A percentile compares a stretch with the other conserved stretches of the same genome.
Conservation (phyloP, 1,284 basidiomycete genomes). For the Apiotrichum sp. region DNA sequence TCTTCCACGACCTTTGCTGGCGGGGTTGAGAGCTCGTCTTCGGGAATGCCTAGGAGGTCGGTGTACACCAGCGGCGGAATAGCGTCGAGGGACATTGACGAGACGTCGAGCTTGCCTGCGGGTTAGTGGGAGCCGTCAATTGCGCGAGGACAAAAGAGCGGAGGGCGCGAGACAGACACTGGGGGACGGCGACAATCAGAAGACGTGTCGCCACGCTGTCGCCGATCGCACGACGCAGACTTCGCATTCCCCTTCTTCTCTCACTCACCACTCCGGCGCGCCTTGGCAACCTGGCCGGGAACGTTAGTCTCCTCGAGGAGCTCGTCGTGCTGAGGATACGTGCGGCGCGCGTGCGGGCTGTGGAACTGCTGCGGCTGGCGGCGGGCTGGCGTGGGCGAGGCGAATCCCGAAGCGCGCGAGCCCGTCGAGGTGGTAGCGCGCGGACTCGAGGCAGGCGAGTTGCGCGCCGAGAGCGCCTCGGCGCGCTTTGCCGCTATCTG, state of each 20-base stretch:
- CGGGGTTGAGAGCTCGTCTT: conserved; percentile 28
- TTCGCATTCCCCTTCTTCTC: neutral
- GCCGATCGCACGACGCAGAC: no score
- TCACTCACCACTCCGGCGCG: conserved; percentile 32
- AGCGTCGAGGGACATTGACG: conserved; percentile 25
- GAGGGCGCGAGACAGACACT: no score
- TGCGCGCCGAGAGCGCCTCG: neutral
- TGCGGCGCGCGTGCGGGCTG: neutral
- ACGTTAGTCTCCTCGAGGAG: conserved; percentile 32
- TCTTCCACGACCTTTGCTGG: neutral
- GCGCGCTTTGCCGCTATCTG: conserved; percentile 32
- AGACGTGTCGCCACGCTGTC: no score
- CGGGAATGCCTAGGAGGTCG: conserved; percentile 33
- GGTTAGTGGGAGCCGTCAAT: no score
- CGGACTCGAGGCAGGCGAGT: neutral
- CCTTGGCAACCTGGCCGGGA: conserved; percentile 26
- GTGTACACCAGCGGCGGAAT: conserved; percentile 41
- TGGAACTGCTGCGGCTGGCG: no score
- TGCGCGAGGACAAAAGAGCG: no score
- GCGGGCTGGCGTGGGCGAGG: no score
- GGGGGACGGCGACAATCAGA: no score
- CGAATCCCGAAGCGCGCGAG: neutral
- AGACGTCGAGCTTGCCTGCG: conserved; percentile 43
- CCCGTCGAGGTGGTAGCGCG: neutral
- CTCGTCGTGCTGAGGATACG: conserved; percentile 4